phyloP scores from a whole-genome alignment of 2,329 filamentous ascomycete genomes.

The Neofusicoccum parvum region DNA sequence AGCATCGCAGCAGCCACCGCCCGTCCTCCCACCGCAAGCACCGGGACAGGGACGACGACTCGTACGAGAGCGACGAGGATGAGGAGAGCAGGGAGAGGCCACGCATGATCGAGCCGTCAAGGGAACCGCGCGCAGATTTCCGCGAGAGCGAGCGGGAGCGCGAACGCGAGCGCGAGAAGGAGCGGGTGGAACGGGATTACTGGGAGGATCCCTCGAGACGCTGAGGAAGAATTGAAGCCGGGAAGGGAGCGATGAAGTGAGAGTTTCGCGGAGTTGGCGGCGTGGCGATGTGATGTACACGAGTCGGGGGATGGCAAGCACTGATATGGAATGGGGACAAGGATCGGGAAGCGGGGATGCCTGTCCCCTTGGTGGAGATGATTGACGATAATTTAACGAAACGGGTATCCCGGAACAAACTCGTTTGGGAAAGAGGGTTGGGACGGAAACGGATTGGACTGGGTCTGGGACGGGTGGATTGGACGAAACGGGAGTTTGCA shows the following conservation, averaged over 20 bases:
- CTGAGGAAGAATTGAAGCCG: neutral
- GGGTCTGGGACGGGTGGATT: neutral
- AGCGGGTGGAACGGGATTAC: neutral
- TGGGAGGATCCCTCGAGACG: slow-evolving; percentile 16
- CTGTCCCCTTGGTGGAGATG: neutral
- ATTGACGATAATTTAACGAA: neutral
- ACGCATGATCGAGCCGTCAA: slow-evolving; percentile 13
- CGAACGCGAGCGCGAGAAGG: slow-evolving; percentile 7
- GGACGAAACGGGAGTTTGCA: neutral
- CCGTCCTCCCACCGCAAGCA: slow-evolving; percentile 2
- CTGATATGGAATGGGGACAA: neutral
- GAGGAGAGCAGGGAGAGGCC: slow-evolving; percentile 8
- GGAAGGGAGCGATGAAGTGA: neutral
- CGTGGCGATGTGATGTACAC: too few relatives aligned
- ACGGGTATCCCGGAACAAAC: neutral
- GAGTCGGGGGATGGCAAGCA: neutral
- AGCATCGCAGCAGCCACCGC: slow-evolving; percentile 14
- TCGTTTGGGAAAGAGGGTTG: neutral
- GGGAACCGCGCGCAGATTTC: slow-evolving; percentile 2
- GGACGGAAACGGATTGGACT: neutral
- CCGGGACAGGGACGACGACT: slow-evolving; percentile 15
- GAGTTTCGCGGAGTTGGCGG: neutral
- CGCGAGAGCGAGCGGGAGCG: slow-evolving; percentile 15
- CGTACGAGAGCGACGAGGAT: slow-evolving; percentile 1
- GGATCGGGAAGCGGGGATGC: neutral